Percentiles rank a stretch among this genome's conserved stretches.
Conservation (phyloP, 345 rosid genomes). For the Eucalyptus regnans region DNA sequence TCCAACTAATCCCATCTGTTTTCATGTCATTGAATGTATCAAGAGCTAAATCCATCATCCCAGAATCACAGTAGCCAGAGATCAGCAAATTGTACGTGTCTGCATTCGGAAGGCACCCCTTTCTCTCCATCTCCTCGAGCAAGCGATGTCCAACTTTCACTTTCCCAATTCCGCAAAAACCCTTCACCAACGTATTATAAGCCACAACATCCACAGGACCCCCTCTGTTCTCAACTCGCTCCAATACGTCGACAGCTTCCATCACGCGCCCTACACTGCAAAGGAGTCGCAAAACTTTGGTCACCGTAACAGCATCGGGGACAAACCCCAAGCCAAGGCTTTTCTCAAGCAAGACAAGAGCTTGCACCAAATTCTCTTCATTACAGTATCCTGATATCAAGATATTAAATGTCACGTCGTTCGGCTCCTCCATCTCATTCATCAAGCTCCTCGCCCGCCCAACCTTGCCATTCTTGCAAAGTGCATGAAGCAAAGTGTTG, state of each 20-base stretch:
- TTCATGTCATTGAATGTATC: conserved; percentile 71
- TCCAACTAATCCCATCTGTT: conserved; percentile 58
- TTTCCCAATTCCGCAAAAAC: conserved; percentile 56
- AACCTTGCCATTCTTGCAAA: conserved; percentile 66
- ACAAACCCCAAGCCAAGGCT: conserved; percentile 49
- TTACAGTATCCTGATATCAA: conserved; percentile 68
- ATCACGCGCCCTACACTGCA: conserved; percentile 50
- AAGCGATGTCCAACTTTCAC: conserved; percentile 39
- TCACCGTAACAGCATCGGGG: conserved; percentile 56
- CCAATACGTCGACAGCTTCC: conserved; percentile 61
- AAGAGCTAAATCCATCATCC: conserved; percentile 54
- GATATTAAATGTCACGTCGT: conserved; percentile 64
- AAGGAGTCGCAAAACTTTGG: conserved; percentile 60
- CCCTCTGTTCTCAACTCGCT: conserved; percentile 62
- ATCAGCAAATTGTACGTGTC: conserved; percentile 63
- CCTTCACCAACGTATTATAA: conserved; percentile 61
- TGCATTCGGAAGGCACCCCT: conserved; percentile 67
- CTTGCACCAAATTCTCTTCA: conserved; percentile 54
- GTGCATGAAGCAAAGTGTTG: conserved; percentile 60
- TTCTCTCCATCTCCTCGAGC: conserved; percentile 67
- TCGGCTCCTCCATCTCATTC: conserved; percentile 59
- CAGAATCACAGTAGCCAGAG: conserved; percentile 38
- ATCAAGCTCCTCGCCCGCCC: conserved; percentile 85
- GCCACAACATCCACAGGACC: conserved; percentile 55
- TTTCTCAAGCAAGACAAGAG: conserved; percentile 70